Conservation (phyloP, 2,329 filamentous ascomycete species). For the Chaetomiaceae sp. region DNA sequence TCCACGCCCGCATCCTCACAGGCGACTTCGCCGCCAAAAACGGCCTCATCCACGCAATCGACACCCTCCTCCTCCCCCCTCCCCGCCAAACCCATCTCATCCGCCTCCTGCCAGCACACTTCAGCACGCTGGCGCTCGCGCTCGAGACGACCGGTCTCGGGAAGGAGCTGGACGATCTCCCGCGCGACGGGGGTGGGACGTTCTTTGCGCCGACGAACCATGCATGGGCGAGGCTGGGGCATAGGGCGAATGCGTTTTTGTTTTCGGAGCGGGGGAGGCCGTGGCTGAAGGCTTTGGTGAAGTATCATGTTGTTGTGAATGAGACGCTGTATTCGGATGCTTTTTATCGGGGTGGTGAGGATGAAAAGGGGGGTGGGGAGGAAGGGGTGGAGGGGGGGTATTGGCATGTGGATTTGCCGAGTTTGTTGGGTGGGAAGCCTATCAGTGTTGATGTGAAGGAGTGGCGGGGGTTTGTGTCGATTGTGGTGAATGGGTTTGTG, state of each 20-base stretch:
- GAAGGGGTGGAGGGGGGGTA: conserved; percentile 25
- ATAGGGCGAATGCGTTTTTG: conserved; percentile 72
- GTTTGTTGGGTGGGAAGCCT: conserved; percentile 60
- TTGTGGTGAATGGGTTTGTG: conserved; percentile 71
- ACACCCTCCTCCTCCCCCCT: conserved; percentile 72
- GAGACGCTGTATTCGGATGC: conserved; percentile 80
- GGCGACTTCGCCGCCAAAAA: conserved; percentile 70
- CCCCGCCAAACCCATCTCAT: conserved; percentile 50
- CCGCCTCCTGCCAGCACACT: conserved; percentile 65
- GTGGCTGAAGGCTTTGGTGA: conserved; percentile 71
- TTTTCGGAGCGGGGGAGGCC: conserved; percentile 71
- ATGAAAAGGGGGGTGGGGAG: conserved; percentile 30
- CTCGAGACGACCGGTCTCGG: conserved; percentile 69
- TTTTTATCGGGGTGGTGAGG: conserved; percentile 50
- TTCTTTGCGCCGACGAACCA: conserved; percentile 76
- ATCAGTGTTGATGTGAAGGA: conserved; percentile 67
- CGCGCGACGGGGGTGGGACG: conserved; percentile 59
- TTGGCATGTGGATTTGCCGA: conserved; percentile 63
- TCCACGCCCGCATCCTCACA: conserved; percentile 62
- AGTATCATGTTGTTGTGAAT: conserved; percentile 73
- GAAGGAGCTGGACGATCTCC: conserved; percentile 47
- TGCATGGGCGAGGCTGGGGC: conserved; percentile 73
- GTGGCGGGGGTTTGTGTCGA: conserved; percentile 62
- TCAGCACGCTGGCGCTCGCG: conserved; percentile 73
- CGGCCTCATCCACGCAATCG: conserved; percentile 74